phyloP scores from a whole-genome alignment of 2,329 filamentous ascomycete genomes.

The Xylaria sp. region DNA sequence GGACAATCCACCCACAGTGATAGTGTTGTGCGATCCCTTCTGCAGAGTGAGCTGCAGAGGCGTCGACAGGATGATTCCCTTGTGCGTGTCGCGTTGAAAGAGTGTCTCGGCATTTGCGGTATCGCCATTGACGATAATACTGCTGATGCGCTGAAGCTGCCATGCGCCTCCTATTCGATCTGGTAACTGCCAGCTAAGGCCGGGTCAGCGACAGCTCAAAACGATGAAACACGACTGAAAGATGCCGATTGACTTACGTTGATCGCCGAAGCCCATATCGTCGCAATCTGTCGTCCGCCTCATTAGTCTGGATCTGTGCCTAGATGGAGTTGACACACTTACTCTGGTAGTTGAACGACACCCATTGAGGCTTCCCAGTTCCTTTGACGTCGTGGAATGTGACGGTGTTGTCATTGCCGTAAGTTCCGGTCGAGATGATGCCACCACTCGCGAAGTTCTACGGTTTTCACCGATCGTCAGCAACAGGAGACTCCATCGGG shows the following conservation, averaged over 20 bases:
- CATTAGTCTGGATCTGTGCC: constrained; percentile 6
- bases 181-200: constrained; percentile 44
- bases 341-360: constrained; percentile 54
- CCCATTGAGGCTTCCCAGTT: constrained; percentile 48
- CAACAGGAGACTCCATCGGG: not conserved
- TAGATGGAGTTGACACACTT: constrained; percentile 4
- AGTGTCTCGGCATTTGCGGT: too few species aligned
- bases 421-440: constrained; percentile 46
- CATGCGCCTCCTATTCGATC: constrained; percentile 56
- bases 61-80: constrained; percentile 54
- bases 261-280: constrained; percentile 55
- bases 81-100: constrained; percentile 51
- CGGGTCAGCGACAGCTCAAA: too few species aligned
- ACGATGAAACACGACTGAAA: not conserved
- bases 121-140: constrained; percentile 50
- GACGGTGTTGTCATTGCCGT: constrained; percentile 50
- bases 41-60: constrained; percentile 49
- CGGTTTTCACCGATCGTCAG: constrained; percentile 12
- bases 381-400: constrained; percentile 47
- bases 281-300: constrained; percentile 39
- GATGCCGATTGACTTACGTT: constrained; percentile 31
- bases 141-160: constrained; percentile 55
- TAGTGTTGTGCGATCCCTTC: constrained; percentile 46
- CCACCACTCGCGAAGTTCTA: constrained; percentile 44
- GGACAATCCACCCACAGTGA: constrained; percentile 51